Evolutionary conservation across 2,329 filamentous ascomycete genomes (phyloP), one percentile per base, ranked within the genome.

Genomic region (Fusarium liriodendri): DNA sequence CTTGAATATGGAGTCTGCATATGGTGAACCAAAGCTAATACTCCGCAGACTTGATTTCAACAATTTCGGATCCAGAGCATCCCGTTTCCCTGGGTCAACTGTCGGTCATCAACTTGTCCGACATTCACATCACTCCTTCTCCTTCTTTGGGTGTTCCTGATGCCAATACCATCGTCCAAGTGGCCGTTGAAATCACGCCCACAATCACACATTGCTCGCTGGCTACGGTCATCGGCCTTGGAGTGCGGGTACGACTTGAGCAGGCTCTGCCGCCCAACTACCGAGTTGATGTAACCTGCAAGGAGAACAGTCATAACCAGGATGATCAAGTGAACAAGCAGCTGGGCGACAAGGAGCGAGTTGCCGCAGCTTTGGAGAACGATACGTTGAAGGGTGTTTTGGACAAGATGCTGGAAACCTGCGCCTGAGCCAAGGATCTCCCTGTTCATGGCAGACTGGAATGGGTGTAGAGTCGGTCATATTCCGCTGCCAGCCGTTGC

Each of bases 301-400:
- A 98, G 83, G 93, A 97, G 83, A 96, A 95, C 71, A 97, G 95
- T n/a, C 97, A 98, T 82, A 94, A 91, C 74, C 97, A 97, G 70
- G 96, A 95, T 54, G 95, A 98, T 72, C 95, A 98, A 82, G 95
- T 98, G 62, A 98, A 97, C 85, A 98, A 98, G 87, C 97, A 99
- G 84, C 86, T 99, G 50, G 94, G 92, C 37, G 97, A 99, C 84
- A 99, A 98, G 87, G 97, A 99, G 85, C 89, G 97, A 70, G 97
- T 99, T 52, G 95, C 96, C 1, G 97, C 97, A 11, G 97, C 97
- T 8, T 86, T 98, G 77, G 97, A 98, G 84, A 99, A 99, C 81
- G 94, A 94, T 66, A 97, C 94, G 1, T 85, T 99, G 69, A 95
- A 94, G 87, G 92, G 92, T 45, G 94, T 98, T 35, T 87, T 99